Evolutionary conservation across 2,329 filamentous ascomycete species (phyloP), one percentile per base, ranked within the genome.

Genomic region (Penicillium sp.): DNA sequence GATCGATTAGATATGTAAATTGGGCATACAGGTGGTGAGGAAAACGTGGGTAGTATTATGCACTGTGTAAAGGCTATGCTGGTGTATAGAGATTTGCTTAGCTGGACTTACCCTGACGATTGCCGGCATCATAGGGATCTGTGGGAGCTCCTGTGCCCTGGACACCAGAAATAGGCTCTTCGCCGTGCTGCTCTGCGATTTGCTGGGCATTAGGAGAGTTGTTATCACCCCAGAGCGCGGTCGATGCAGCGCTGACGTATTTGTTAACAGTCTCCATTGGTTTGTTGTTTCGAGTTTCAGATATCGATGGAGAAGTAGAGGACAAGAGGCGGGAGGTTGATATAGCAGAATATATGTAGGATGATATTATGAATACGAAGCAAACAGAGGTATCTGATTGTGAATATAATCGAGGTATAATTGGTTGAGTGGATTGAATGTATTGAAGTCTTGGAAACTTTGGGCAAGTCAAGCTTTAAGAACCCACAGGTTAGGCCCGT

Each of bases 41-140:
- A 11, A 5, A 5, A 8, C 6, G 10, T 34, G 5, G 1, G 9
- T 30, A 30, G 27, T 5, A 7, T 3, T 30, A 30, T 30, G 3
- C 23, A 3, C 23, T 23, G 29, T 19, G 36, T 16, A n/a, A 34
- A 13, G 38, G 5, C 23, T 23, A 23, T 3, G 23, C 23, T 23
- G 23, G 23, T 23, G 5, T 23, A 23, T 23, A 23, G 23, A 23
- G 23, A 23, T 23, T 3, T 23, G 23, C 5, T 23, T 23, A 23
- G 23, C 23, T 23, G 23, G 41, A 60, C 75, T 62, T 71, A 84
- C 78, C 81, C 77, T 84, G 80, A n/a, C 83, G 74, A 70, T 94
- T 94, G 45, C 90, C 90, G 54, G 84, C 84, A 67, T 94, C 90
- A 64, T 86, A 95, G 0, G 90, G 90, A 70, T 93, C 86, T 11